Conservation (phyloP, 2,329 filamentous ascomycete genomes). For the Xylariaceae sp. region DNA sequence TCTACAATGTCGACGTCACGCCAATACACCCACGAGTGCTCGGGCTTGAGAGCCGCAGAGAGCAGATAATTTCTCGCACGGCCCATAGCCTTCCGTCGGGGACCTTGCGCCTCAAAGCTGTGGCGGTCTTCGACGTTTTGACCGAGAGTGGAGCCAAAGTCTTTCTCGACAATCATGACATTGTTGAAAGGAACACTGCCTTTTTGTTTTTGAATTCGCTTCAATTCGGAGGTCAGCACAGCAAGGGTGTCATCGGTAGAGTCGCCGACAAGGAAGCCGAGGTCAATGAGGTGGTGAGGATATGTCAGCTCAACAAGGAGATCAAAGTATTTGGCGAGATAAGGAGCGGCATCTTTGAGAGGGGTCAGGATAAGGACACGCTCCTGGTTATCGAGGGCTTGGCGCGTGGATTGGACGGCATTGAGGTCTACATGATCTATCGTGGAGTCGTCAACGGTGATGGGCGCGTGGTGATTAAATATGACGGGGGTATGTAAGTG, state of each 20-base stretch:
- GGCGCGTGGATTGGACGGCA: conserved; percentile 71
- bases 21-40: conserved; percentile 99
- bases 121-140: conserved; percentile 82
- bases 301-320: conserved; percentile 86
- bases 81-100: conserved; percentile 85
- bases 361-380: conserved; percentile 89
- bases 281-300: conserved; percentile 89
- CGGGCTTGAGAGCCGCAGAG: conserved; percentile 76
- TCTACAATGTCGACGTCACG: conserved; percentile 95
- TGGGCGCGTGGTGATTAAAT: conserved; percentile 89
- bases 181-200: conserved; percentile 83
- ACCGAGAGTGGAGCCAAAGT: conserved; percentile 73
- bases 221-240: conserved; percentile 77
- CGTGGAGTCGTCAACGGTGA: conserved; percentile 75
- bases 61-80: conserved; percentile 90
- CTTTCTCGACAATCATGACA: conserved; percentile 81
- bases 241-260: conserved; percentile 87
- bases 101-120: conserved; percentile 80
- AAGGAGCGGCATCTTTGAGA: conserved; percentile 79
- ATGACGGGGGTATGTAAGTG: conserved; percentile 90
- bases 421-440: conserved; percentile 85
- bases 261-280: conserved; percentile 92
- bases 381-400: conserved; percentile 77
- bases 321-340: conserved; percentile 88
- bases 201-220: conserved; percentile 77